phyloP scores from a whole-genome alignment of 257 asterid species.

The Capsicum baccatum region DNA sequence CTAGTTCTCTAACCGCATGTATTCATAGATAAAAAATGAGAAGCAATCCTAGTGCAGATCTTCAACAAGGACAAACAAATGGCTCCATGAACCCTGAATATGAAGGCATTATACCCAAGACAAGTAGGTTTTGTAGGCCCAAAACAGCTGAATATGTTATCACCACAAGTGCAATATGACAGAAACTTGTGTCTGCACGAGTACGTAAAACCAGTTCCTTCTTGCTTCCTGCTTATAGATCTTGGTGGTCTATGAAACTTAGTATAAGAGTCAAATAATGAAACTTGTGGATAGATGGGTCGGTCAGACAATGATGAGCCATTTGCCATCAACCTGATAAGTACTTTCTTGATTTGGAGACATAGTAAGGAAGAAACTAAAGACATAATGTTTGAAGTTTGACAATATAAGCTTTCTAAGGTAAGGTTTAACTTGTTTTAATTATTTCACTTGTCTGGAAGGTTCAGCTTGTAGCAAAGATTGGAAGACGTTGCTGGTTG shows the following conservation, averaged over 20 bases:
- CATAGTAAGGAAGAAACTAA: background rate
- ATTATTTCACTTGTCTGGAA: conserved; percentile 6
- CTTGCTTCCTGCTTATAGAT: background rate
- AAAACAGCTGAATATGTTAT: background rate
- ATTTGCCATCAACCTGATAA: background rate
- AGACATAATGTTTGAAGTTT: background rate
- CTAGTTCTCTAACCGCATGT: background rate
- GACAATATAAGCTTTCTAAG: background rate
- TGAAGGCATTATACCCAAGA: background rate
- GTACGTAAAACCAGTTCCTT: background rate
- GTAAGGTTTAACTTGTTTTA: conserved; percentile 3
- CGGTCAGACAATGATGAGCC: no score
- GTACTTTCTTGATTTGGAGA: conserved; percentile 19
- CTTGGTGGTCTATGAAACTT: background rate
- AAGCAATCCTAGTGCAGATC: conserved; percentile 5
- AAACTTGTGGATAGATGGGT: background rate
- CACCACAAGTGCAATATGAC: background rate
- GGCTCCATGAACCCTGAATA: background rate
- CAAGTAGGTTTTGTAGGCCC: conserved; percentile 17
- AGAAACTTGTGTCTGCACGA: background rate
- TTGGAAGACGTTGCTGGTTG: background rate
- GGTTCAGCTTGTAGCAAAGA: conserved; percentile 20
- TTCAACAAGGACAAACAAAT: background rate
- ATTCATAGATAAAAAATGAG: conserved; percentile 12
- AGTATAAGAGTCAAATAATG: background rate